phyloP scores from a whole-genome alignment of 2,329 filamentous ascomycete genomes.

The Claviceps sorghi region DNA sequence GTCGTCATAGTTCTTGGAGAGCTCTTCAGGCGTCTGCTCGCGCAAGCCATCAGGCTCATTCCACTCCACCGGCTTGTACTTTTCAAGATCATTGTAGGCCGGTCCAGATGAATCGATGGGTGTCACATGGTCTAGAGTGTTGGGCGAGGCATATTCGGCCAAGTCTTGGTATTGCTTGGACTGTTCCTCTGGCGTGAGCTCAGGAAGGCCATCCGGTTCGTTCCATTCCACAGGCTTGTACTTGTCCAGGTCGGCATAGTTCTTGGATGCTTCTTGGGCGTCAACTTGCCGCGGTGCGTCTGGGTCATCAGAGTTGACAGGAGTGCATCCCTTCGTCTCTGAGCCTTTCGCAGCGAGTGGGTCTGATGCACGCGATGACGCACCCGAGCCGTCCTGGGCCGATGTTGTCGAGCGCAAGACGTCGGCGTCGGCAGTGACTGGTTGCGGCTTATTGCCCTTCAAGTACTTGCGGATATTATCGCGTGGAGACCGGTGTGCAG shows the following conservation, averaged over 20 bases:
- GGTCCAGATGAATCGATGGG: constrained; percentile 12
- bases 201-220: constrained; percentile 18
- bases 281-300: constrained; percentile 13
- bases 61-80: constrained; percentile 24
- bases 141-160: constrained; percentile 19
- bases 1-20: constrained; percentile 25
- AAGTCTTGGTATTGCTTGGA: constrained; percentile 22
- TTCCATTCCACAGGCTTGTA: constrained; percentile 21
- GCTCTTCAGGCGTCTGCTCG: constrained; percentile 18
- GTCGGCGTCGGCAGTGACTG: constrained; percentile 10
- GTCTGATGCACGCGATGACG: constrained; percentile 29
- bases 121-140: constrained; percentile 14
- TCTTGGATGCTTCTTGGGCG: constrained; percentile 20
- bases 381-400: constrained; percentile 2
- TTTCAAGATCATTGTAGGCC: constrained; percentile 25
- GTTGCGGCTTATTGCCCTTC: constrained; percentile 8
- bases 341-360: constrained; percentile 20
- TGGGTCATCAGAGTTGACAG: constrained; percentile 16
- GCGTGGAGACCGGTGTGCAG: constrained; percentile 11
- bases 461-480: constrained; percentile 22
- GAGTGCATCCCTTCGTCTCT: constrained; percentile 21
- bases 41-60: constrained; percentile 26
- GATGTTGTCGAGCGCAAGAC: constrained; percentile 13
- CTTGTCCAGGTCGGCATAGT: constrained; percentile 26
- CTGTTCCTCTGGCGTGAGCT: constrained; percentile 15